Base-by-base conservation (phyloP, 2,329 filamentous ascomycete species). In the Fusarium devonianum region DNA sequence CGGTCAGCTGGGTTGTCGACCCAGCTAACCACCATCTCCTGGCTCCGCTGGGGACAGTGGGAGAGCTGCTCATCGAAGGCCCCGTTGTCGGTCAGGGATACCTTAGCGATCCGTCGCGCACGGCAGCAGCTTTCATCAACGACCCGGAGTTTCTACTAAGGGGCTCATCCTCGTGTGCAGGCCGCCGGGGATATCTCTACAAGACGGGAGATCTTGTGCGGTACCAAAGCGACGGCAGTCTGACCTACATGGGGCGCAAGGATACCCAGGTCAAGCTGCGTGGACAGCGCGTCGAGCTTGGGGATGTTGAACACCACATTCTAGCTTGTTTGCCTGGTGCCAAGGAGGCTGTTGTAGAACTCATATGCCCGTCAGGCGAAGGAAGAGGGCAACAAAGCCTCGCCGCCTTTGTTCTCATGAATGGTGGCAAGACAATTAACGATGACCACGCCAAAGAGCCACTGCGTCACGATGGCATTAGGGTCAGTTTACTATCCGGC, bases 71-170 rank as follows among this genome's bases (percentile, higher is more conserved):
- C 16, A 10, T 46, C 4, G 43, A 47, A 7, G 43, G 43, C 2
- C 43, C 35, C 2, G 6, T 47, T 10, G 35, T 47, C 7, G 49
- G 32, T 4, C 7, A 12, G 16, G 48, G 53, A 2, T 56, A 52
- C 10, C 16, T 53, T 9, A 21, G 40, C 4, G n/a, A 38, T 7
- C 10, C 9, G 4, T 11, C 22, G 9, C 26, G 23, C 17, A 47
- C 41, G 1, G 9, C 21, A 1, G 26, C 21, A 5, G 8, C 38
- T 2, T 50, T 47, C 14, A 30, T 53, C 16, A 13, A 30, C 13
- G 17, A 33, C 10, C 44, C 44, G 2, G 10, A 4, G 1, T 48
- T 29, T 21, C 13, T 22, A 13, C 34, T 37, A 19, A 21, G 22
- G n/a, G 34, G 34, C 16, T 23, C 34, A 14, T 19, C 12, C 5